A percentile compares a stretch with the other conserved stretches of the same genome.
phyloP scores from a whole-genome alignment of 192 early-diverging fungal genomes.

The Coemansia sp. region DNA sequence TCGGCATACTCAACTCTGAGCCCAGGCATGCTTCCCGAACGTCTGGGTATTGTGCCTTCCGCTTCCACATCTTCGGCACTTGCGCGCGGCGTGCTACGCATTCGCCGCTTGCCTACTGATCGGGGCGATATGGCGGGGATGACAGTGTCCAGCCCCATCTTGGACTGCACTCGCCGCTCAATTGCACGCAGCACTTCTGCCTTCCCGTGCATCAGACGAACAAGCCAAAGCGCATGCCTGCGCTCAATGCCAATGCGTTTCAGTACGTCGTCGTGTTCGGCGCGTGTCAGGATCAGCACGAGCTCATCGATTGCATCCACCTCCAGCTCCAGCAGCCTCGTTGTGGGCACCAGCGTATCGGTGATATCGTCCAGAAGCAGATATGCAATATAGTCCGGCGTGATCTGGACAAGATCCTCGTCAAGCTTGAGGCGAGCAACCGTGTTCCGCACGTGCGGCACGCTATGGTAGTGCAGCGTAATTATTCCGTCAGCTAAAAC shows the following conservation, averaged over 20 bases:
- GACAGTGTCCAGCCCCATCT: background rate
- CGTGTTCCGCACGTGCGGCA: constrained; percentile 47
- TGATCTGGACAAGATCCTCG: constrained; percentile 27
- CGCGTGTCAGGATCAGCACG: constrained; percentile 84
- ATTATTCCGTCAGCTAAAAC: constrained; percentile 39
- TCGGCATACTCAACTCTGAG: background rate
- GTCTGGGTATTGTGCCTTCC: background rate
- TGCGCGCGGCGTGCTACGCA: background rate
- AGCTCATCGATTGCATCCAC: constrained; percentile 96
- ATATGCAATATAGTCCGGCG: constrained; percentile 88
- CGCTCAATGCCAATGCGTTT: constrained; percentile 72
- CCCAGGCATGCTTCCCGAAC: background rate
- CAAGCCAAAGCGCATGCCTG: constrained; percentile 67
- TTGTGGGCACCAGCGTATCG: constrained; percentile 86
- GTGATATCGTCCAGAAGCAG: constrained; percentile 93
- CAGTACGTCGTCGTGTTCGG: constrained; percentile 79
- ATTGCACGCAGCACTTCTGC: constrained; percentile 75
- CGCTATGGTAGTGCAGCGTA: constrained; percentile 36
- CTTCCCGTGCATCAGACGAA: constrained; percentile 70
- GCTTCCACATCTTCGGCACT: background rate
- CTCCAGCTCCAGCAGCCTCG: constrained; percentile 87
- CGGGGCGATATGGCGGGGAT: background rate
- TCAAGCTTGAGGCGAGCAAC: constrained; percentile 61
- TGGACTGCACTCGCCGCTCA: constrained; percentile 53
- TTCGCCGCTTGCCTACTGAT: background rate